A percentile compares a stretch with the other conserved stretches of the same genome.
Evolutionary conservation across 2,329 filamentous ascomycete genomes (phyloP).

Genomic region (Colletotrichum musicola): DNA sequence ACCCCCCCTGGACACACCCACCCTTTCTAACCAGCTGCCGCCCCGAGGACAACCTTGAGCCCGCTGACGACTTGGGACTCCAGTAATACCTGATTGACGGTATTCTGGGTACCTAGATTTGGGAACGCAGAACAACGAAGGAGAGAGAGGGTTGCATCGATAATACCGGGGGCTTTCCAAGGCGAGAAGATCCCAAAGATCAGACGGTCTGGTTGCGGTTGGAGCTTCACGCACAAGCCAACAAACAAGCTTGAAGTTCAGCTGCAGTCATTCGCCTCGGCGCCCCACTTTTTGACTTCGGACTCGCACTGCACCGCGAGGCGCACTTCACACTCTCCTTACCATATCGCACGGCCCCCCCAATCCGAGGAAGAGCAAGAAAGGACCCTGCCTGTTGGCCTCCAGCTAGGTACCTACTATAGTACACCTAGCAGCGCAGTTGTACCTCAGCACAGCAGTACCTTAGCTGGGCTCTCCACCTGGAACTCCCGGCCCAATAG

Average conservation of each 20-base stretch:
- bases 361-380: constrained; percentile 15
- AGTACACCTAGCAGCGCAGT: background rate
- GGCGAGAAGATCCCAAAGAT: too few relatives aligned
- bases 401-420: too few relatives aligned
- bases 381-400: constrained; percentile 13
- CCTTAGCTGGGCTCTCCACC: constrained; percentile 19
- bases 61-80: too few relatives aligned
- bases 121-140: too few relatives aligned
- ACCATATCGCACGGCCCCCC: constrained; percentile 17
- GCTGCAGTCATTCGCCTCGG: constrained; percentile 13
- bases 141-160: too few relatives aligned
- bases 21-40: too few relatives aligned
- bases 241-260: background rate
- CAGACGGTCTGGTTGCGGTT: constrained; percentile 5
- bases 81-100: too few relatives aligned
- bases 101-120: too few relatives aligned
- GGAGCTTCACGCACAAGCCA: constrained; percentile 3
- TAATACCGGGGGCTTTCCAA: too few relatives aligned
- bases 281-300: constrained; percentile 10
- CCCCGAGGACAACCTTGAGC: too few relatives aligned
- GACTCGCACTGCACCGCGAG: too few relatives aligned
- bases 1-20: background rate
- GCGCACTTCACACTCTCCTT: background rate
- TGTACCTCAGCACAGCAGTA: background rate
- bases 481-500: constrained; percentile 28